A percentile compares a stretch with the other conserved stretches of the same genome.
phyloP scores from a whole-genome alignment of 1,284 basidiomycete genomes.

The Flammula alnicola region DNA sequence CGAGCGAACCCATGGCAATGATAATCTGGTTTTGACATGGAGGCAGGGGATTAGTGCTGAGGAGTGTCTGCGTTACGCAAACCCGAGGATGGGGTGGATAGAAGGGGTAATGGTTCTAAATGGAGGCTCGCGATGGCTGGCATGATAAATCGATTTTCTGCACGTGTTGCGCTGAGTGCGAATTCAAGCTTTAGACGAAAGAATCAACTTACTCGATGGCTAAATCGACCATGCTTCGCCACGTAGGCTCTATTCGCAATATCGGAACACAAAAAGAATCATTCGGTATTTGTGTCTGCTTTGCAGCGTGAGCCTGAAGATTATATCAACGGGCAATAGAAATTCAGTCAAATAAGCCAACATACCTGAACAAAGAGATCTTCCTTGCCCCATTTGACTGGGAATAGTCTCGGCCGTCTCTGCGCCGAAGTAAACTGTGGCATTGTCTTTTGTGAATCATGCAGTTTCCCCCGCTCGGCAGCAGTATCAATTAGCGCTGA shows the following conservation, averaged over 20 bases:
- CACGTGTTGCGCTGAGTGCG: conserved; percentile 9
- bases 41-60: not conserved
- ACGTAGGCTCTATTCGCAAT: not conserved
- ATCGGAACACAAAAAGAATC: not conserved
- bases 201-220: conserved; percentile 1
- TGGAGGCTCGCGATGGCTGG: conserved; percentile 13
- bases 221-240: not conserved
- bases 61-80: conserved; percentile 1
- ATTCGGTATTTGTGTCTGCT: no score
- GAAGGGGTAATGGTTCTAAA: conserved; percentile 11
- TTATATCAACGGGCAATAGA: not conserved
- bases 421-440: conserved; percentile 8
- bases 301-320: not conserved
- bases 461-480: conserved; percentile 11
- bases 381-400: conserved; percentile 17
- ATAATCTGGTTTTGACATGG: not conserved
- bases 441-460: conserved; percentile 1
- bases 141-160: conserved; percentile 8
- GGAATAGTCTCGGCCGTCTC: not conserved
- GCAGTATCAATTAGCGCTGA: no score
- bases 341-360: conserved; percentile 7
- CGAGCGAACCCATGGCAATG: not conserved
- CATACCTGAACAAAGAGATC: conserved; percentile 10
- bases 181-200: not conserved
- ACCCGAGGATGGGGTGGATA: conserved; percentile 10